Evolutionary conservation across 148 eudicot genomes (phyloP), one percentile per base, ranked within the genome.

Genomic region (Tetragonia tetragonoides): DNA sequence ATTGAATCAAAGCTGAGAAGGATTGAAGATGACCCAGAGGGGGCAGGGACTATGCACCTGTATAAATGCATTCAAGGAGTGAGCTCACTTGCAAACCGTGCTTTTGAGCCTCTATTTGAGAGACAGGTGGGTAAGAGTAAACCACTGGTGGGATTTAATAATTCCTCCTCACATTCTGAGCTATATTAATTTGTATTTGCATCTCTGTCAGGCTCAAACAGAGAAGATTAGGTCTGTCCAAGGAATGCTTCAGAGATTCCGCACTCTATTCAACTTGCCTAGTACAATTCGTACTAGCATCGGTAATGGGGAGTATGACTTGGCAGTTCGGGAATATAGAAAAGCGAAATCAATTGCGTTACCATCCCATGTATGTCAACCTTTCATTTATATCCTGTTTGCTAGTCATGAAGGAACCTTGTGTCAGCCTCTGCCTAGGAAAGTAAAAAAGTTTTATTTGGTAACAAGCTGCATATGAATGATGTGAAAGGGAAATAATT

Each of bases 191-290:
- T 38, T 80, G 41, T 24, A 41, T 63, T 68, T 74, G 57, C 57
- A 20, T 64, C 40, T 78, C 60, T 87, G 77, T 80, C 67, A 96
- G 99, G 99, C 99, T 49, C 98, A 93, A 90, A 88, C 98, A 47
- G 99, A 96, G 84, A 96, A 96, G 89, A 93, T 96, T 70, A 90
- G 99, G 84, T 93, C 99, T 73, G 99, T 96, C 61, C 99, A 96
- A 89, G 99, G 99, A 87, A 96, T 93, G 98, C 98, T 96, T 78
- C 99, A 96, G 88, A 90, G 99, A 82, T 96, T 96, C 79, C 90
- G 99, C 18, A 96, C 99, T 39, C 87, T 96, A 14, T 96, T 96
- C 78, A 96, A 96, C 86, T 84, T 96, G 88, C 99, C 99, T 4
- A 96, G 95, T 88, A 83, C 90, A 40, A 91, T 96, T 81, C 97